Conservation (phyloP, 2,329 filamentous ascomycete genomes). For the Aspergillus sp. region DNA sequence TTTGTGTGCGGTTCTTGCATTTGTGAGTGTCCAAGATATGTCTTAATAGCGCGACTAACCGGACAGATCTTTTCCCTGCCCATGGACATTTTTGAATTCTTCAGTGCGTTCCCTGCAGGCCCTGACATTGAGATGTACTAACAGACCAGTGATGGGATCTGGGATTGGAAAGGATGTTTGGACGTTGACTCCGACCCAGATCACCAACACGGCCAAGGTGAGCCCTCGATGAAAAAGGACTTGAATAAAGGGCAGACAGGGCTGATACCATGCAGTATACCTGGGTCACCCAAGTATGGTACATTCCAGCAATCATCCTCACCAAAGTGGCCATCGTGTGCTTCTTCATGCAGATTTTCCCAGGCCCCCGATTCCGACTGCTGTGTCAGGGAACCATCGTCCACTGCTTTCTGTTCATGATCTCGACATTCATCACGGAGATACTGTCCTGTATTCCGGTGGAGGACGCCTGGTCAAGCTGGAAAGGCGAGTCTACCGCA, state of each 20-base stretch:
- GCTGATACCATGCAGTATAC: background rate
- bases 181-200: background rate
- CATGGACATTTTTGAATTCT: background rate
- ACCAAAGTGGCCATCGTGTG: slow-evolving; percentile 1
- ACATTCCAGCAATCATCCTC: background rate
- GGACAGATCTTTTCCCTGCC: background rate
- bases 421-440: background rate
- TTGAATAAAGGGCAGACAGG: background rate
- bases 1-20: background rate
- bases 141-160: background rate
- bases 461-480: background rate
- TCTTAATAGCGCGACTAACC: too few relatives aligned
- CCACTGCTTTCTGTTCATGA: background rate
- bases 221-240: background rate
- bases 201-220: background rate
- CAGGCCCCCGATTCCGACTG: background rate
- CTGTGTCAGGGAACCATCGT: background rate
- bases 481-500: background rate
- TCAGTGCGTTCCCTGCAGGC: background rate
- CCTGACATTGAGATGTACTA: too few relatives aligned
- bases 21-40: background rate
- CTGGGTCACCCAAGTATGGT: background rate
- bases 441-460: background rate
- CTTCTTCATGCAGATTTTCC: slow-evolving; percentile 2
- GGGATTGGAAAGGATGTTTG: slow-evolving; percentile 1